Base-by-base conservation (phyloP, 495 filamentous ascomycete species). In the Bombardia bombarda region DNA sequence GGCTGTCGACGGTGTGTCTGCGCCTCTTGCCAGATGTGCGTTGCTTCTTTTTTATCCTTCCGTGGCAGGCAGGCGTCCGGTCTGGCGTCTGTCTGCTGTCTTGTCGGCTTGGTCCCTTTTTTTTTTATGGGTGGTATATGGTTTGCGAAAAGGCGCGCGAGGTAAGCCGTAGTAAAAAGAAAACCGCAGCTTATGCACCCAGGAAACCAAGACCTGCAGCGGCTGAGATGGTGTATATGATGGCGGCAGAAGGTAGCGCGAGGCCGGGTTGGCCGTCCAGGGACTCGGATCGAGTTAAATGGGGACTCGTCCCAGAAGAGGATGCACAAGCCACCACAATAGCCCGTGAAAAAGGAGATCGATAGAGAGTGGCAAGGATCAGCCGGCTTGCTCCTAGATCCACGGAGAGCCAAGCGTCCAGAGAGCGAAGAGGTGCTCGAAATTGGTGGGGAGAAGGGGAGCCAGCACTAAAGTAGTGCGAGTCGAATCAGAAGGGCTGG, bases 171-270 rank as follows among this genome's bases (percentile, higher is more conserved):
- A n/a, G n/a, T n/a, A n/a, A n/a, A n/a, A n/a, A n/a, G n/a, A n/a
- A n/a, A n/a, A n/a, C n/a, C n/a, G n/a, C n/a, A n/a, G n/a, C n/a
- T n/a, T 55, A 58, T 55, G 50, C 50, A 56, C 42, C 45, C 36
- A 42, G 49, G 49, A 32, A 40, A 42, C 49, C 55, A 58, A 46
- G 51, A 53, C 50, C 34, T 28, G 42, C 42, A 43, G 57, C 55
- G 55, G 57, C 59, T 53, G 50, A 41, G 14, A 45, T 59, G 61
- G 59, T 55, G 57, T 54, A 52, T 60, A 51, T 56, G 59, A 59
- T 55, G 43, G 56, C 48, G 50, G 60, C 57, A 57, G 52, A 33
- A 23, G 23, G 38, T 50, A 50, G 47, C 42, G 47, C 42, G 22
- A 42, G 33, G 18, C 38, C 42, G 38, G 47, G 36, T 38, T 38